Percentiles rank a stretch among this genome's conserved stretches.
Conservation (phyloP, 2,329 filamentous ascomycete genomes). For the Blumeria graminis region DNA sequence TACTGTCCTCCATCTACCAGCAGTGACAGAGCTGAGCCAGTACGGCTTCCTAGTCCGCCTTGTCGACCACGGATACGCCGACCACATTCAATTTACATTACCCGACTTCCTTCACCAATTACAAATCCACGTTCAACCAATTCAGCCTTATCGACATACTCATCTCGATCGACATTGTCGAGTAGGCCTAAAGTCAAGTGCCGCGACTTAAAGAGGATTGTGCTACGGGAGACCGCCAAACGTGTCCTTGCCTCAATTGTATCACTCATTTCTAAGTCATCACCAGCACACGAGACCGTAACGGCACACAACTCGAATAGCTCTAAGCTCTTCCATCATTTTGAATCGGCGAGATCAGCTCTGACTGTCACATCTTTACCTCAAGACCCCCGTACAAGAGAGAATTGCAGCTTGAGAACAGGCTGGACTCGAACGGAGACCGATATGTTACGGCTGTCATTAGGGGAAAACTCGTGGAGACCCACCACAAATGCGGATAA, state of each 20-base stretch:
- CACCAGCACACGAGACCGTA: no score
- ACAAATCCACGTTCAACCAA: constrained; percentile 15
- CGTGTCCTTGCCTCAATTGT: constrained; percentile 13
- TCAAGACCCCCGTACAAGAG: no score
- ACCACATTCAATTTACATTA: constrained; percentile 31
- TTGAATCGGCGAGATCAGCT: no score
- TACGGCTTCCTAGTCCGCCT: constrained; percentile 17
- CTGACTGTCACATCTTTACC: no score
- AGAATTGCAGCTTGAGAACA: no score
- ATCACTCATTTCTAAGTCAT: no score
- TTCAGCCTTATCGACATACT: constrained; percentile 10
- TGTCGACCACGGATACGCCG: constrained; percentile 26
- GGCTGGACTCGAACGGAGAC: no score
- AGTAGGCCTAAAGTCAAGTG: constrained; percentile 12
- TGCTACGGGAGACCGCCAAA: constrained; percentile 18
- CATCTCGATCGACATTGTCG: constrained; percentile 10
- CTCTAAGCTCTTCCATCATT: no score
- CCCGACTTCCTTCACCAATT: constrained; percentile 22
- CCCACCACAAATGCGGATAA: background rate
- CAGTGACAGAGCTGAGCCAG: constrained; percentile 4
- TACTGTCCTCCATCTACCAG: constrained; percentile 10
- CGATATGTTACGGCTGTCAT: constrained; percentile 7
- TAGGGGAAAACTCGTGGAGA: constrained; percentile 4
- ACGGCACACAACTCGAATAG: no score
- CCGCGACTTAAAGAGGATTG: constrained; percentile 20